These are phyloP conservation scores for Hypomontagnella monticulosa DNA, from an alignment of 495 filamentous ascomycete species.

Conservation along the genomic window DNA sequence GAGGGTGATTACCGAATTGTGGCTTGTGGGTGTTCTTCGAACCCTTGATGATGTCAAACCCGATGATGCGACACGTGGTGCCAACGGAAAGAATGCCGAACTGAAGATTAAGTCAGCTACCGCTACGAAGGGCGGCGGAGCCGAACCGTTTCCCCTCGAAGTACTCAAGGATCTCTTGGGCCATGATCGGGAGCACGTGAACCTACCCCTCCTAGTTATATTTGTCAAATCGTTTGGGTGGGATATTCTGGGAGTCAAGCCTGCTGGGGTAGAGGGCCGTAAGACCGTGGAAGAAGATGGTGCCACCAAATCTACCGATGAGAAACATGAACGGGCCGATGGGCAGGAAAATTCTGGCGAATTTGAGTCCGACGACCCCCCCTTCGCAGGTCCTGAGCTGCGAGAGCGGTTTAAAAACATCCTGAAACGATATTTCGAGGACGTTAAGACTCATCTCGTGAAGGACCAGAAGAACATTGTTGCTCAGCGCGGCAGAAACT, in stretches of 20 bases:
- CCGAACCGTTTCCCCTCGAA: conserved; percentile 93
- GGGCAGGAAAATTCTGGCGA: conserved; percentile 52
- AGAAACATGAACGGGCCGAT: conserved; percentile 57
- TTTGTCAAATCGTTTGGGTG: conserved; percentile 97
- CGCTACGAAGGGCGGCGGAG: conserved; percentile 63
- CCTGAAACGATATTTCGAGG: conserved; percentile 89
- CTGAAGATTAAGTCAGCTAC: conserved; percentile 58
- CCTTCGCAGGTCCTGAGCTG: conserved; percentile 77
- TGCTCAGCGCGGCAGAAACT: conserved; percentile 88
- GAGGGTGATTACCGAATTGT: conserved; percentile 92
- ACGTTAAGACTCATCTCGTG: conserved; percentile 87
- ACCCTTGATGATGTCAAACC: conserved; percentile 91
- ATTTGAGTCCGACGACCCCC: conserved; percentile 66
- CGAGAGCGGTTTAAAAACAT: conserved; percentile 90
- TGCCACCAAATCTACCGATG: conserved; percentile 62
- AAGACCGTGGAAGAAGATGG: conserved; percentile 90
- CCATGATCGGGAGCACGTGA: conserved; percentile 90
- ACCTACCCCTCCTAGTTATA: conserved; percentile 87
- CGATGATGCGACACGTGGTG: conserved; percentile 76
- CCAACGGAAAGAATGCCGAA: conserved; percentile 63
- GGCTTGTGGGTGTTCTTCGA: conserved; percentile 88
- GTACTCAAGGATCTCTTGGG: conserved; percentile 95
- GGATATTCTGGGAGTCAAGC: conserved; percentile 88
- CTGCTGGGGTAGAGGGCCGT: conserved; percentile 73
- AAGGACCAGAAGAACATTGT: conserved; percentile 88